These are phyloP conservation scores for Eurotiales sp. DNA, from an alignment of 2,329 filamentous ascomycete genomes.

Conservation along the genomic window DNA sequence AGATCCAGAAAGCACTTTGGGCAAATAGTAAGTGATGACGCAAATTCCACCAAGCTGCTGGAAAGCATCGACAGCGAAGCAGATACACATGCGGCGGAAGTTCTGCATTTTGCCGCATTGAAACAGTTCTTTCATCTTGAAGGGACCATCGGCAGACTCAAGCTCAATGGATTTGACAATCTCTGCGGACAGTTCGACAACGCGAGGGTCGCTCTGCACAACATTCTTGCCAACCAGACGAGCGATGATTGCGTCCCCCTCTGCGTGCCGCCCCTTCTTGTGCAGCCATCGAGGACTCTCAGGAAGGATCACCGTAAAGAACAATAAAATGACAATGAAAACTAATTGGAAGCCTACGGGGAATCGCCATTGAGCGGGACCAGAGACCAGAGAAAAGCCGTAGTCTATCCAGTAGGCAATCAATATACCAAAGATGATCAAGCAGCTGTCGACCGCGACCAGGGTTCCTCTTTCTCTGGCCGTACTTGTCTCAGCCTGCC, in stretches of 20 bases:
- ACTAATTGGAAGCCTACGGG: slow-evolving; percentile 47
- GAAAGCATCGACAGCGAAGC: too few species aligned
- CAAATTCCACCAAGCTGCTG: slow-evolving; percentile 37
- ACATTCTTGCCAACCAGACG: slow-evolving; percentile 4
- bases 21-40: slow-evolving; percentile 13
- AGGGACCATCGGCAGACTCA: slow-evolving; percentile 29
- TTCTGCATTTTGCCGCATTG: slow-evolving; percentile 30
- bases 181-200: slow-evolving; percentile 31
- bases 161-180: slow-evolving; percentile 35
- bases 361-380: slow-evolving; percentile 40
- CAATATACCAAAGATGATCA: slow-evolving; percentile 31
- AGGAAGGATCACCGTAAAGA: too few species aligned
- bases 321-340: too few species aligned
- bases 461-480: slow-evolving; percentile 33
- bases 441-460: slow-evolving; percentile 31
- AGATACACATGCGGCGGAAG: too few species aligned
- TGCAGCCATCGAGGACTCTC: slow-evolving; percentile 44
- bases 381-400: slow-evolving; percentile 30
- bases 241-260: not conserved
- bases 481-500: slow-evolving; percentile 35
- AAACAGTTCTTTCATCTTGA: slow-evolving; percentile 35
- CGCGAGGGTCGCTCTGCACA: slow-evolving; percentile 18
- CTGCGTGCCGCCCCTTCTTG: not conserved
- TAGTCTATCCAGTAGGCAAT: slow-evolving; percentile 36
- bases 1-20: slow-evolving; percentile 14